Evolutionary conservation across 768 basidiomycete genomes (phyloP).

Genomic region (Suillus occidentalis): DNA sequence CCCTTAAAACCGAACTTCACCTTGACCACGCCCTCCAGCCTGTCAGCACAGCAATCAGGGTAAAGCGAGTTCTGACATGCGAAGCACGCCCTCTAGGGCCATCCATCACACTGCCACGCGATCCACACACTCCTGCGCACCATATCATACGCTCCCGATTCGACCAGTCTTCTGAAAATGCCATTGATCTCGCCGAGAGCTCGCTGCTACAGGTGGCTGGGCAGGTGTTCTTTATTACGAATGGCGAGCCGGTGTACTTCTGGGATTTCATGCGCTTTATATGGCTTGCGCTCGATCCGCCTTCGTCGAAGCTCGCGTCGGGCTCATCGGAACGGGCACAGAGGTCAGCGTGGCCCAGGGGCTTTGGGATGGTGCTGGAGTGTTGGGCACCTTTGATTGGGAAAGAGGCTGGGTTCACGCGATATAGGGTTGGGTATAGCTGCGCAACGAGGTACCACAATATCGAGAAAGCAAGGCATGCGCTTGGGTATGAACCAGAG

Average conservation of each 20-base stretch:
- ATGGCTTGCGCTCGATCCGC: slow-evolving; percentile 69
- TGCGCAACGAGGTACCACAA: slow-evolving; percentile 87
- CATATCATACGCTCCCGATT: slow-evolving; percentile 76
- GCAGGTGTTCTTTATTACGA: slow-evolving; percentile 94
- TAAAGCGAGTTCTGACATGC: slow-evolving; percentile 72
- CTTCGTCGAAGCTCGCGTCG: slow-evolving; percentile 29
- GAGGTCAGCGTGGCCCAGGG: slow-evolving; percentile 45
- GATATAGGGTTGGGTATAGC: slow-evolving; percentile 78
- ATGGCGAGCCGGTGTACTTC: slow-evolving; percentile 94
- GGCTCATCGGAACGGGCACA: slow-evolving; percentile 47
- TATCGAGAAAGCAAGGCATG: slow-evolving; percentile 87
- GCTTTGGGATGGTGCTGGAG: slow-evolving; percentile 74
- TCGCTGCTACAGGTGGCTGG: slow-evolving; percentile 83
- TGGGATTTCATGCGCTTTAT: slow-evolving; percentile 88
- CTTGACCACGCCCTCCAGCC: slow-evolving; percentile 56
- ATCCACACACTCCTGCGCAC: slow-evolving; percentile 37
- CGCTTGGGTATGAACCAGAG: slow-evolving; percentile 92
- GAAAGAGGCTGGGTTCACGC: slow-evolving; percentile 82
- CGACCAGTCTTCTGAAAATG: slow-evolving; percentile 69
- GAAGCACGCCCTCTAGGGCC: slow-evolving; percentile 83
- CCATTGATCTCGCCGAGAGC: slow-evolving; percentile 49
- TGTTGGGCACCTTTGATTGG: slow-evolving; percentile 71
- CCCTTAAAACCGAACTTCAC: slow-evolving; percentile 36
- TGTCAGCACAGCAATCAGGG: slow-evolving; percentile 63
- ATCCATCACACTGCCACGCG: slow-evolving; percentile 55